Base-by-base conservation (phyloP, 2,329 filamentous ascomycete species). In the Atkinsonella hypoxylon region DNA sequence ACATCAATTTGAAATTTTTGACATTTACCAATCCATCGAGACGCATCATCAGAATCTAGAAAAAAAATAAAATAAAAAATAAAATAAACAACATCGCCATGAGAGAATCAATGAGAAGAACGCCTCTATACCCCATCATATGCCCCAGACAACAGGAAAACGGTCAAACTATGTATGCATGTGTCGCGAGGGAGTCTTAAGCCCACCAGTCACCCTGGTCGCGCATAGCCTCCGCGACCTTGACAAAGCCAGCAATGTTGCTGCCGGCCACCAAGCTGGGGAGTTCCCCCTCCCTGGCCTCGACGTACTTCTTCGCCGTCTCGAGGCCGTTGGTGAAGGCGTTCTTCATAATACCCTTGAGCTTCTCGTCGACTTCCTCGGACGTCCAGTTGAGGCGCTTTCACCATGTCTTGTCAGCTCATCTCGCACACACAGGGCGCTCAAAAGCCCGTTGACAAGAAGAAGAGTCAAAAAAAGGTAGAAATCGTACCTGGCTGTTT, bases 201-300 rank as follows among this genome's bases (percentile, higher is more conserved):
- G 44, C 52, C 78, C 78, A 97, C 91, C 90, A 97, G 71, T 97
- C 91, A 63, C 93, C 93, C 73, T 96, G 91, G 70, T 95, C 89
- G 67, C 85, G 80, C 91, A 97, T 97, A 63, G 93, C 91, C 62
- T 82, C 79, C 48, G 85, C 90, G 50, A 97, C 91, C 84, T 97
- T 98, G 72, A 86, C 85, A 76, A 96, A 97, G 53, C 93, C 93
- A 54, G 93, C 93, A 74, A 98, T 95, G 75, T 97, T 97, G 76
- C 84, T 87, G 61, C 93, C 93, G 53, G 89, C 89, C 40, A 97
- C 89, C 65, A 97, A 76, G 59, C 83, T 89, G 59, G 93, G 93
- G 61, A 93, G 82, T 73, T 91, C 87, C 61, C 84, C 89, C 67
- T 94, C 89, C 58, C 76, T 76, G 50, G 82, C 75, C 56, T 81